Percentiles rank a stretch among this genome's conserved stretches.
phyloP scores from a whole-genome alignment of 2,329 filamentous ascomycete species.

The Aspergillus tanneri region DNA sequence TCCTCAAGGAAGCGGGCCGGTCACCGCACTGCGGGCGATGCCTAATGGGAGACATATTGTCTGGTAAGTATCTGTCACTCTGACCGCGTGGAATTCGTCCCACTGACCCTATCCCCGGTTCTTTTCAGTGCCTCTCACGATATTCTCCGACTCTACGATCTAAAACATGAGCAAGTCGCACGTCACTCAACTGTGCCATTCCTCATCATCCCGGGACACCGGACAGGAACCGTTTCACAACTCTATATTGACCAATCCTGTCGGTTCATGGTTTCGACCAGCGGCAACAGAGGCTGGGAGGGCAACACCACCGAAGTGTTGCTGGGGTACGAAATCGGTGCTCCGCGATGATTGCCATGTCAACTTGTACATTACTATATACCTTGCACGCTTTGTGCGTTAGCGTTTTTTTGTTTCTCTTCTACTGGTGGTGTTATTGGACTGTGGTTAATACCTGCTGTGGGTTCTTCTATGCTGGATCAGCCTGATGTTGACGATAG shows the following conservation, averaged over 20 bases:
- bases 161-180: conserved; percentile 63
- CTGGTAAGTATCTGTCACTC: conserved; percentile 64
- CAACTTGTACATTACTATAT: not conserved
- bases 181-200: conserved; percentile 85
- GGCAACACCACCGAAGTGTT: conserved; percentile 85
- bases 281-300: conserved; percentile 93
- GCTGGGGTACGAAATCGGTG: conserved; percentile 86
- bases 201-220: conserved; percentile 88
- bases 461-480: not conserved
- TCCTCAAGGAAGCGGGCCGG: conserved; percentile 81
- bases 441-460: not conserved
- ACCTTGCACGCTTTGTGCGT: not conserved
- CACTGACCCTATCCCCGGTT: not conserved
- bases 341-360: conserved; percentile 31
- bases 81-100: not conserved
- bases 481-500: conserved; percentile 4
- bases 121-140: conserved; percentile 79
- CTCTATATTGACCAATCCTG: conserved; percentile 86
- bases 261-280: conserved; percentile 86
- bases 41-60: conserved; percentile 87
- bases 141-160: conserved; percentile 88
- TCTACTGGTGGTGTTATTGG: no score
- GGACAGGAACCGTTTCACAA: conserved; percentile 82
- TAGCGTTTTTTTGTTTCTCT: not conserved
- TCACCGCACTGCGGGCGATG: conserved; percentile 87